phyloP scores from a whole-genome alignment of 176 grass and related monocot species.

The Pontederia crassipes region DNA sequence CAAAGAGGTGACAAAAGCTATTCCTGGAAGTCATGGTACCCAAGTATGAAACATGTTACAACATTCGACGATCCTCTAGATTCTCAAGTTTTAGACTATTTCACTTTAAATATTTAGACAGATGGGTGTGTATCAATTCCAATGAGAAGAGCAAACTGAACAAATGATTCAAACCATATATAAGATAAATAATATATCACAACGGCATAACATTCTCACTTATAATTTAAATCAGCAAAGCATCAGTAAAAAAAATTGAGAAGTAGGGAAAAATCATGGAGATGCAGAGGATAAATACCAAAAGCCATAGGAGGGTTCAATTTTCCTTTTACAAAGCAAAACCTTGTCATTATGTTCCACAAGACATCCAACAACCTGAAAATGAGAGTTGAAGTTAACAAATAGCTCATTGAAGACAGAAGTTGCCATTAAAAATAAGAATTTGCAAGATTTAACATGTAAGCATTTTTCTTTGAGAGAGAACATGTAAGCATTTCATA shows the following conservation, averaged over 20 bases:
- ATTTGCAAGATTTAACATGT: too few relatives aligned
- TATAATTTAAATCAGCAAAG: background rate
- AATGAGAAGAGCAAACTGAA: background rate
- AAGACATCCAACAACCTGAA: conserved; percentile 86
- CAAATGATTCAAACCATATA: background rate
- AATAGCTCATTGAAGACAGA: too few relatives aligned
- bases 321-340: conserved; percentile 88
- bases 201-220: background rate
- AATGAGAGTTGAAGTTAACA: background rate
- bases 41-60: background rate
- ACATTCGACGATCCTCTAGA: background rate
- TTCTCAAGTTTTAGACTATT: background rate
- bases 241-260: background rate
- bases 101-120: background rate
- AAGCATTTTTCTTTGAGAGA: too few relatives aligned
- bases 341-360: conserved; percentile 95
- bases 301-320: conserved; percentile 90
- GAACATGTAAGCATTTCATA: too few relatives aligned
- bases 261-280: background rate
- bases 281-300: conserved; percentile 38
- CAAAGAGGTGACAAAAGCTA: too few relatives aligned
- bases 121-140: background rate
- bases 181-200: background rate
- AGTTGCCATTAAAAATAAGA: too few relatives aligned
- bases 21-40: too few relatives aligned